Evolutionary conservation across 306 rosid genomes (phyloP), one percentile per base, ranked within the genome.

Genomic region (Acacia crassicarpa): DNA sequence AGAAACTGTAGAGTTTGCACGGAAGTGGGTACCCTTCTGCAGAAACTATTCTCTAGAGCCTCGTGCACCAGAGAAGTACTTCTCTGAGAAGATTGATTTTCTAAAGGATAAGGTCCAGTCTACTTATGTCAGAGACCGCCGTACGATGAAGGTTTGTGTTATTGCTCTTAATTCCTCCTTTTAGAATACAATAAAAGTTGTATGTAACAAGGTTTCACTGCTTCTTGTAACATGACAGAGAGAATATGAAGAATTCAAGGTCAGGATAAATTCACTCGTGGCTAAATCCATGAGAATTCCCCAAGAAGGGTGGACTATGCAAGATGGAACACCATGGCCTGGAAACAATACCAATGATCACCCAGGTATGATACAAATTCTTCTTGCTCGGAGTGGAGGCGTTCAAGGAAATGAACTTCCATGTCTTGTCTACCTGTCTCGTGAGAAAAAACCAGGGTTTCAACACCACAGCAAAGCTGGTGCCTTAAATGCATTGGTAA

Each of bases 251-350:
- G 98, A 95, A 76, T 93, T 95, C 85, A 95, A 95, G 89, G 99
- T 95, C 75, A 92, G 98, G 82, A 74, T 93, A 72, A 95, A 95
- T 85, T 92, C 97, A 74, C 97, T 91, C 54, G 99, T 93, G 80
- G 99, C 98, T 15, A 95, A 93, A 81, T 89, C 93, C 75, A 25
- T 80, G 81, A 91, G 96, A 81, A 86, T 89, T 85, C 98, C 99
- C 15, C 69, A 84, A 30, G 99, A 92, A 86, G 99, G 99, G 72
- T 95, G 99, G 99, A 93, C 92, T 40, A 89, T 95, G 99, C 91
- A 93, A 90, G 99, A 95, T 81, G 99, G 95, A 82, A 95, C 98
- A 59, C 97, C 99, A 76, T 95, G 99, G 99, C 99, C 99, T 0
- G 99, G 99, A 75, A 95, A 95, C 92, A 95, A 95, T 77, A 77